Evolutionary conservation across 2,329 filamentous ascomycete genomes (phyloP).

Genomic region (Blumeria hordei): DNA sequence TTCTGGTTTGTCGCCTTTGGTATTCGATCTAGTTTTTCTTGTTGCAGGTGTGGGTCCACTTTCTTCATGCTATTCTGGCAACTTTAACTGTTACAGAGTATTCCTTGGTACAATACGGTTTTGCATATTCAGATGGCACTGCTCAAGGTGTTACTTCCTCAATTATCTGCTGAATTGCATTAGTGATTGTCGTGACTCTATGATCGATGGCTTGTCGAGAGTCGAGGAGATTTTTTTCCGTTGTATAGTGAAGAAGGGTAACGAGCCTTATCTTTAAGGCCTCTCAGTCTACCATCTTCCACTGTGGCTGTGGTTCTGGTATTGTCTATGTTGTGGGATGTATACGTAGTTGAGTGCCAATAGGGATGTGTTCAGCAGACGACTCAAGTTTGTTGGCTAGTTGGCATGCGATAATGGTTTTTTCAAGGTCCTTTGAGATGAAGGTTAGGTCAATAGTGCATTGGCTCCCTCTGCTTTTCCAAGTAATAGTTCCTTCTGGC

Average conservation of each 20-base stretch:
- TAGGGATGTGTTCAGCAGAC: neutral
- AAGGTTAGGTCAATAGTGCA: neutral
- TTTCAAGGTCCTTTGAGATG: neutral
- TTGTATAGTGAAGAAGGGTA: no score
- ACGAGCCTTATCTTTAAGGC: neutral
- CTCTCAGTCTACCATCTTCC: neutral
- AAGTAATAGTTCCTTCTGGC: neutral
- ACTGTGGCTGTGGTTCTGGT: no score
- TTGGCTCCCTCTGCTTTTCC: neutral
- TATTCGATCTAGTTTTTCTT: neutral
- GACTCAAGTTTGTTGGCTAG: neutral
- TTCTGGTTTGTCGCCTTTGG: neutral
- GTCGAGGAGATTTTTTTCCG: neutral
- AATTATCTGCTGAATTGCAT: neutral
- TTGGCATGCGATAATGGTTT: neutral
- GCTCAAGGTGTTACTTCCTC: no score
- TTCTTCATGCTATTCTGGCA: neutral
- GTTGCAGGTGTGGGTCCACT: neutral
- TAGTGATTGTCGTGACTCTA: neutral
- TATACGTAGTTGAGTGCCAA: neutral
- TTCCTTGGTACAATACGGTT: no score
- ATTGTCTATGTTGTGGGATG: neutral
- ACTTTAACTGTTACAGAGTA: neutral
- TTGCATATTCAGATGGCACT: neutral
- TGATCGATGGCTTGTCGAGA: neutral